Percentiles rank a stretch among this genome's conserved stretches.
Conservation (phyloP, 345 rosid species). For the Carallia pectinifolia region DNA sequence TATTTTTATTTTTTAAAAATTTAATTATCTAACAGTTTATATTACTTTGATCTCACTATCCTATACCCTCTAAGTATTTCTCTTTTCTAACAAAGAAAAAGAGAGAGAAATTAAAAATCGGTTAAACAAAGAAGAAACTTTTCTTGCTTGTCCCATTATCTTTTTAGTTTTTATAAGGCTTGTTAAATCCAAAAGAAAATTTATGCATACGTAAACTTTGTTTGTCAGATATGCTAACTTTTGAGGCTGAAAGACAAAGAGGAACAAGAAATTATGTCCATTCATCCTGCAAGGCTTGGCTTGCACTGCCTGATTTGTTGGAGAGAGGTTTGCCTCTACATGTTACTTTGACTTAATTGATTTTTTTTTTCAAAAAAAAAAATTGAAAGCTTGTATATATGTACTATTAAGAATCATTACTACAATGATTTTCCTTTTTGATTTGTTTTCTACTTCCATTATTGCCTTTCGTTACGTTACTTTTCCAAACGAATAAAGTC, state of each 20-base stretch:
- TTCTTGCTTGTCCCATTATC: too few species aligned
- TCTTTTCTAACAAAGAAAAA: not conserved
- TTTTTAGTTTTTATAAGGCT: not conserved
- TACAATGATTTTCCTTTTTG: not conserved
- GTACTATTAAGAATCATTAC: not conserved
- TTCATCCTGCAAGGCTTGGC: constrained; percentile 8
- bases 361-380: not conserved
- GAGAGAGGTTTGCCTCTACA: constrained; percentile 16
- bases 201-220: constrained; percentile 11
- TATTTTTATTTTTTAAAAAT: too few species aligned
- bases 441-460: too few species aligned
- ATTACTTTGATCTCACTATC: too few species aligned
- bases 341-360: not conserved
- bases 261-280: not conserved
- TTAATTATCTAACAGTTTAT: too few species aligned
- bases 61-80: too few species aligned
- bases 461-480: too few species aligned
- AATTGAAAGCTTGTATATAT: not conserved
- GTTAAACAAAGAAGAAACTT: not conserved
- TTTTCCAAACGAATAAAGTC: too few species aligned
- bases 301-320: constrained; percentile 17
- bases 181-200: not conserved
- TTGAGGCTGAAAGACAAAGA: not conserved
- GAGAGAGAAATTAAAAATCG: too few species aligned
- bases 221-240: not conserved